Base-by-base conservation (phyloP, 2,329 filamentous ascomycete genomes). In the Mollisia scopiformis region DNA sequence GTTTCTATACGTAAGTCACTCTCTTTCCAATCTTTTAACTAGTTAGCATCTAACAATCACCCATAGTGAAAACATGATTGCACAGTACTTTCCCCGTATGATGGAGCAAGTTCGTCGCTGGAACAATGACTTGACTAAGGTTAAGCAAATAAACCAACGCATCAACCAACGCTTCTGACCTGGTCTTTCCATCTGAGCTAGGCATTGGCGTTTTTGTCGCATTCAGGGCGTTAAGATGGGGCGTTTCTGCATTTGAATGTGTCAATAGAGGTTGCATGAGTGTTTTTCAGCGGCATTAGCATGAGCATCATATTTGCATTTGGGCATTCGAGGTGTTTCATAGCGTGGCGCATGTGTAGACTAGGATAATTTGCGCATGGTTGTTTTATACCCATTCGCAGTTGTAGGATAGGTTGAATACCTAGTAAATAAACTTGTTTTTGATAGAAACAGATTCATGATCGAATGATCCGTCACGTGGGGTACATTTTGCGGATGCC, bases 11-110 rank as follows among this genome's bases (percentile, higher is more conserved):
- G 78, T 88, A 77, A 75, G 83, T 70, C 46, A 62, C 57, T 23
- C 28, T 51, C 54, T 19, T 23, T n/a, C 13, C 8, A 19, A 3
- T 25, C 41, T 21, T 27, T 35, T 33, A 21, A 23, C n/a, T 3
- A 21, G 28, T n/a, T n/a, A n/a, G n/a, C n/a, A 53, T 47, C 51
- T 52, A 49, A 60, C 71, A 72, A 69, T 71, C 57, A 8, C 51
- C 25, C 16, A 25, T 56, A 88, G 87, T 25, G 90, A 93, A 77
- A 88, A 87, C 6, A 92, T 93, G 70, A 86, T 92, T 57, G 84
- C 89, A 64, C 84, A 90, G 69, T 93, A 92, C 75, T 92, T 92
- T 73, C 77, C 81, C 28, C 86, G 84, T 72, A 87, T 93, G 79
- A 81, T 88, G 68, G 71, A 39, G 2, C 58, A 47, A n/a, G n/a